phyloP scores from a whole-genome alignment of 768 basidiomycete genomes.

The Russula virescens region DNA sequence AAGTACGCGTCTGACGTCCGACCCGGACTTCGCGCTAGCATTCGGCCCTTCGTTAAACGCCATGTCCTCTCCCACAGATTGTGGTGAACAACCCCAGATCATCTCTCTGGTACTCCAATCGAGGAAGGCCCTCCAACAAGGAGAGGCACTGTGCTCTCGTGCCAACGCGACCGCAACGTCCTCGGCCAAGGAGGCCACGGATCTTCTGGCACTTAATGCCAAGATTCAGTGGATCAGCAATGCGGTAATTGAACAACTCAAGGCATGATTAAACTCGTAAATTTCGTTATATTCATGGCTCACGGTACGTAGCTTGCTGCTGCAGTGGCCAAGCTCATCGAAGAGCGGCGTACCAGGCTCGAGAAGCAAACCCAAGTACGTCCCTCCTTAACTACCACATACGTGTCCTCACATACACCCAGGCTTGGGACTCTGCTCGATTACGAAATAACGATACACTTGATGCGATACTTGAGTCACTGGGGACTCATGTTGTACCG shows the following conservation, averaged over 20 bases:
- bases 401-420: background rate
- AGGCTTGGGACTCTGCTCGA: constrained; percentile 74
- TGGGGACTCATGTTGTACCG: constrained; percentile 68
- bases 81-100: constrained; percentile 51
- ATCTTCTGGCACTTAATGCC: constrained; percentile 73
- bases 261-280: constrained; percentile 40
- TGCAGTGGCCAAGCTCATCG: constrained; percentile 66
- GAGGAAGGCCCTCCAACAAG: constrained; percentile 76
- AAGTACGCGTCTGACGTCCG: constrained; percentile 3
- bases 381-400: background rate
- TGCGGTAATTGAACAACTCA: constrained; percentile 70
- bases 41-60: too few relatives aligned
- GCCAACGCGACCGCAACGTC: constrained; percentile 59
- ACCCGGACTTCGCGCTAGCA: background rate
- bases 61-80: constrained; percentile 16
- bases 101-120: constrained; percentile 74
- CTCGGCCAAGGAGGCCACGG: constrained; percentile 60
- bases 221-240: constrained; percentile 74
- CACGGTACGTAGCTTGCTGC: constrained; percentile 51
- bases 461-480: constrained; percentile 64
- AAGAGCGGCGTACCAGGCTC: constrained; percentile 59
- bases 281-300: background rate
- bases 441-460: constrained; percentile 54
- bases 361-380: constrained; percentile 56
- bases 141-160: constrained; percentile 65